Evolutionary conservation across 2,329 filamentous ascomycete species (phyloP), one percentile per base, ranked within the genome.

Genomic region (Plenodomus tracheiphilus): DNA sequence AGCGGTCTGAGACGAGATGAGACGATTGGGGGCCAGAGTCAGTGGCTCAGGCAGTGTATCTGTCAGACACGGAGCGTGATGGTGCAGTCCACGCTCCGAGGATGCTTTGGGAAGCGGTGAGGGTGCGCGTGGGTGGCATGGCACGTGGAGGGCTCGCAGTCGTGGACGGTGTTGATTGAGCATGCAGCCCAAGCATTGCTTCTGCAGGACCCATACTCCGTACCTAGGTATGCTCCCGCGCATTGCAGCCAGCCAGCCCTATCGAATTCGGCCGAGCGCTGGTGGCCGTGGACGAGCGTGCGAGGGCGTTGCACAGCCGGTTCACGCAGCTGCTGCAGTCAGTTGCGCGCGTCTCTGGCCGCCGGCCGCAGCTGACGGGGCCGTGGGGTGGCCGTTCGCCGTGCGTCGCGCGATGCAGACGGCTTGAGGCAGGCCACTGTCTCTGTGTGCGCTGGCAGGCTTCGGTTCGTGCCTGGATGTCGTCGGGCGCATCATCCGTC

Each of bases 121-220:
- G 28, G 28, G 28, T 32, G 11, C 13, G 43, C 46, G 51, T 48
- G 57, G 51, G 53, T 46, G 41, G 25, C 28, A 28, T 43, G 47
- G 59, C 53, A 61, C 58, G 53, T 59, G 59, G 58, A 58, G 56
- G 47, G 18, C 41, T 46, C 39, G 47, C 43, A 56, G 53, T 58
- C 49, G 55, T 44, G 36, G 46, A 54, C 37, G 39, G 32, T 32
- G 28, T 32, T 32, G 28, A 32, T 32, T 10, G 9, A 7, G 28
- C 9, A 13, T 39, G 40, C 13, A 38, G 42, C n/a, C 16, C 30
- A 39, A 28, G 47, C 39, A 41, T 39, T 39, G 25, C 28, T 39
- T 41, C 36, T 49, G 41, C 41, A 47, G 32, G 42, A 45, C 39
- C 35, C 54, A 21, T 18, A 8, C 11, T 25, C 52, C n/a, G n/a